Conservation (phyloP, 495 filamentous ascomycete species). For the Trichoderma virens region DNA sequence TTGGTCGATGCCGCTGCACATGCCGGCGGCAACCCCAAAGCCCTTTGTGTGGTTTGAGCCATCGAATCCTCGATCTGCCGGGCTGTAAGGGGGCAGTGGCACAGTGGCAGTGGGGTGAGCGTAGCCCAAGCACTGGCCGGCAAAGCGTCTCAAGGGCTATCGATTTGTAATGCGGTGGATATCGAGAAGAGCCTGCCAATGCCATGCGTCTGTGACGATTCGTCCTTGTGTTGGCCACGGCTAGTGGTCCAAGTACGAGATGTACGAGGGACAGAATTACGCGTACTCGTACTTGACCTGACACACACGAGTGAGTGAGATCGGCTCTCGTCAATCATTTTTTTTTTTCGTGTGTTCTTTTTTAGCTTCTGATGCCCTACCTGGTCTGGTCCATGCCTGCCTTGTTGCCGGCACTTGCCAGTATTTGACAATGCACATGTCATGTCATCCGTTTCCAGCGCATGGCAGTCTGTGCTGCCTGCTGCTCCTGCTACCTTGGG, state of each 20-base stretch:
- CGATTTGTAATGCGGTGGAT: constrained; percentile 5
- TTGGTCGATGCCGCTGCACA: not conserved
- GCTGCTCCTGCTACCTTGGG: too few relatives aligned
- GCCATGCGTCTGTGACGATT: not conserved
- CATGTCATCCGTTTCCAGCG: too few relatives aligned
- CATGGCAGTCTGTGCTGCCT: too few relatives aligned
- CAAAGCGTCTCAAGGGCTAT: not conserved
- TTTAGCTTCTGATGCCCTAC: not conserved
- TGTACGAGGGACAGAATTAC: not conserved
- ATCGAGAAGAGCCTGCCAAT: not conserved
- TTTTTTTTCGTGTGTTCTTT: too few relatives aligned
- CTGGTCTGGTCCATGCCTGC: not conserved
- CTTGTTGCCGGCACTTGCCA: not conserved
- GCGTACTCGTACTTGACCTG: not conserved
- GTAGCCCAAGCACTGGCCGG: not conserved
- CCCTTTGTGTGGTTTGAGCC: not conserved
- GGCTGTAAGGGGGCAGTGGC: not conserved
- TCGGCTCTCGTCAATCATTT: not conserved
- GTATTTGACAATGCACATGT: too few relatives aligned
- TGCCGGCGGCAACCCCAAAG: not conserved
- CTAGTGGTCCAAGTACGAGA: not conserved
- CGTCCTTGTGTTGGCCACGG: not conserved
- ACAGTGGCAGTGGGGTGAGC: not conserved
- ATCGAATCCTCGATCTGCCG: constrained; percentile 7
- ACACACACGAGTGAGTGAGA: not conserved